phyloP scores from a whole-genome alignment of 495 filamentous ascomycete species.

The Bathelium albidoporum region DNA sequence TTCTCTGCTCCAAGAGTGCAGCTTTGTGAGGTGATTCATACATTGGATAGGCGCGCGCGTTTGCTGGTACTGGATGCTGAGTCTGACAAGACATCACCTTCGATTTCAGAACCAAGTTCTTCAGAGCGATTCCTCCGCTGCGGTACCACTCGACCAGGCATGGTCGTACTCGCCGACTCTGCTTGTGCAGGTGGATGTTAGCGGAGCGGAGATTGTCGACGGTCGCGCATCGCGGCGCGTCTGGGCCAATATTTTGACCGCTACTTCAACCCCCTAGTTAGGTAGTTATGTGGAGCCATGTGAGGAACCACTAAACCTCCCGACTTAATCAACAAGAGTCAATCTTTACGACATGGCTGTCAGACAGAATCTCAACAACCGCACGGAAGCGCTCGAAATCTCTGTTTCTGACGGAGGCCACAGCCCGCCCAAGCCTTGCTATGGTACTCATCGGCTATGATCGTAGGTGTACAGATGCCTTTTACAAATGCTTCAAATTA shows the following conservation, averaged over 20 bases:
- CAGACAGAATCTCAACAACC: too few species aligned
- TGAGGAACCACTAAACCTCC: too few species aligned
- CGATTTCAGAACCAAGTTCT: not conserved
- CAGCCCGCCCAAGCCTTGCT: too few species aligned
- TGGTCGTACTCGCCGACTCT: not conserved
- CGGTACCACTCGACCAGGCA: not conserved
- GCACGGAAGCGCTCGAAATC: too few species aligned
- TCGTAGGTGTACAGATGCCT: not conserved
- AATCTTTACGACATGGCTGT: too few species aligned
- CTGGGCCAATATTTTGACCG: not conserved
- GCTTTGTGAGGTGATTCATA: not conserved
- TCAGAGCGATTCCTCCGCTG: not conserved
- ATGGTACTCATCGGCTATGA: too few species aligned
- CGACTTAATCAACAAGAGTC: too few species aligned
- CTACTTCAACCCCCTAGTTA: too few species aligned
- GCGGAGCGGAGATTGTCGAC: not conserved
- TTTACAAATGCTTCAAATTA: conserved; percentile 9
- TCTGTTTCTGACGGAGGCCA: too few species aligned
- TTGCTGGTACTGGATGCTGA: not conserved
- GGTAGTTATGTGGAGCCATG: too few species aligned
- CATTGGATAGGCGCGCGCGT: not conserved
- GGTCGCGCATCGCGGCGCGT: not conserved
- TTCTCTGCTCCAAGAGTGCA: not conserved
- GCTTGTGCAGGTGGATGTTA: not conserved
- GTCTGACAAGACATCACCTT: not conserved